These are phyloP conservation scores for apple (Malus domestica) DNA, from an alignment of 306 rosid species.

Conservation along the genomic window ASM211411v1 NC_041793.1:28918001-28918500, in stretches of 20 bases:
- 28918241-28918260: background rate
- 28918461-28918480: slow-evolving; percentile 63
- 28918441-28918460: slow-evolving; percentile 74
- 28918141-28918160: slow-evolving; percentile 34
- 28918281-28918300: background rate
- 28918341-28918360: slow-evolving; percentile 33
- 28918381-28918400: background rate
- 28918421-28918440: slow-evolving; percentile 61
- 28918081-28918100: slow-evolving; percentile 8
- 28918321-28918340: slow-evolving; percentile 48
- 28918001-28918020: background rate
- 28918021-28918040: background rate
- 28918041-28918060: background rate
- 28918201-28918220: slow-evolving; percentile 7
- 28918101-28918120: background rate
- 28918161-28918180: slow-evolving; percentile 35
- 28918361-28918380: background rate
- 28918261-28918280: slow-evolving; percentile 38
- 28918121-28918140: background rate
- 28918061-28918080: slow-evolving; percentile 8
- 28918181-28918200: slow-evolving; percentile 43
- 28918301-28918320: slow-evolving; percentile 38
- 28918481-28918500: slow-evolving; percentile 60
- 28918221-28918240: slow-evolving; percentile 26
- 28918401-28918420: slow-evolving; percentile 28